A percentile compares a stretch with the other conserved stretches of the same genome.
These are phyloP conservation scores for Backusella psychrophila DNA, from an alignment of 192 early-diverging fungal genomes.

Conservation along the genomic window DNA sequence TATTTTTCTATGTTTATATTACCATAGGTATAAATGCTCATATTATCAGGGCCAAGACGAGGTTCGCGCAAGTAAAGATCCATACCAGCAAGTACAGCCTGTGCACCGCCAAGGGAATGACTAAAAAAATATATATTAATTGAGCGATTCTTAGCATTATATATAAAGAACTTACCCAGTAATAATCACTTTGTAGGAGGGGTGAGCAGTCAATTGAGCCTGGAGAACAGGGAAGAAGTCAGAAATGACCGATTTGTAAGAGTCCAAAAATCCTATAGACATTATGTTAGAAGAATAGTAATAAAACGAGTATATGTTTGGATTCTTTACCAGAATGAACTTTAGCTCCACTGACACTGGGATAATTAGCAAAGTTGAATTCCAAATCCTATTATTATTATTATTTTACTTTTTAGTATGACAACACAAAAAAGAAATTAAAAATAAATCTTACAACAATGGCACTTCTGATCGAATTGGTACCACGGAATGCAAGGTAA, in stretches of 20 bases:
- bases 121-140: slow-evolving; percentile 4
- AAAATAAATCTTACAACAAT: slow-evolving; percentile 2
- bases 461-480: not conserved
- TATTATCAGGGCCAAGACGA: slow-evolving; percentile 9
- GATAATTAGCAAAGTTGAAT: slow-evolving; percentile 1
- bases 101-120: slow-evolving; percentile 34
- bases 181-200: slow-evolving; percentile 19
- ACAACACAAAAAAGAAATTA: not conserved
- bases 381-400: slow-evolving; percentile 2
- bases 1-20: not conserved
- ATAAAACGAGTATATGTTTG: not conserved
- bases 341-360: not conserved
- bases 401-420: not conserved
- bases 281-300: not conserved
- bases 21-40: slow-evolving; percentile 26
- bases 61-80: slow-evolving; percentile 26
- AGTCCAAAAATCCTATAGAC: slow-evolving; percentile 12
- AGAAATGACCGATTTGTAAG: slow-evolving; percentile 5
- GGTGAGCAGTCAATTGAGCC: not conserved
- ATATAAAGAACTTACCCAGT: slow-evolving; percentile 17
- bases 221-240: not conserved
- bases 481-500: slow-evolving; percentile 9
- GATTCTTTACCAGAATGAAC: slow-evolving; percentile 4
- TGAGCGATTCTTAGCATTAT: not conserved
- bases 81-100: slow-evolving; percentile 21